Base-by-base conservation (phyloP, 176 grass and related monocot species). In the Triticum monococcum region DNA sequence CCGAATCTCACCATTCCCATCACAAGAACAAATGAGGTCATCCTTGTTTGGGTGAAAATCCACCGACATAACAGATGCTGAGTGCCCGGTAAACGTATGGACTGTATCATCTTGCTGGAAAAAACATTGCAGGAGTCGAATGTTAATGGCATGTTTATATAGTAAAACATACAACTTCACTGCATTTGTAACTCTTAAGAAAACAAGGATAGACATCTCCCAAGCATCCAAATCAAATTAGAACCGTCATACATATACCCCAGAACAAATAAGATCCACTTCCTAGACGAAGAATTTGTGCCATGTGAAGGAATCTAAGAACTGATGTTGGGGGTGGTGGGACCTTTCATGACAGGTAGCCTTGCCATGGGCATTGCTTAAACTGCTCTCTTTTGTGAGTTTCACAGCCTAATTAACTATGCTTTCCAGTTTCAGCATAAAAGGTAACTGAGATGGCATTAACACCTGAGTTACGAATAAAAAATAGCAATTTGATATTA, bases 41-140 rank as follows among this genome's bases (percentile, higher is more conserved):
- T 98, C 96, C 90, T 95, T 98, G 75, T 86, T 95, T 28, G 96
- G 91, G 87, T 98, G 96, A 33, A 98, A 98, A 86, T 98, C 96
- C 33, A 98, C 81, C 35, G 96, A 98, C 86, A 92, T 94, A 32
- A 94, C 93, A 69, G 96, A 92, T 89, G 93, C 91, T 3, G 66
- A 92, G 83, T 98, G 96, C 43, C 96, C 96, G 12, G 88, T 94
- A 82, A 95, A 98, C n/a, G 86, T 95, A 62, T 90, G 88, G 65
- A 91, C 80, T 45, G 96, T 88, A 74, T 88, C 93, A 28, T 83
- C 86, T 80, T 79, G 90, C 96, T 98, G 93, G 65, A 63, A 77
- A 81, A 37, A 11, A 36, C 50, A 80, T 56, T 84, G 5, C 22
- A 79, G 9, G 26, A 60, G 14, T 17, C 8, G 0, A 75, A 75